Evolutionary conservation across 75 land plant species (phyloP), one percentile per base, ranked within the genome.

Genomic region (Selaginella moellendorffii): DNA sequence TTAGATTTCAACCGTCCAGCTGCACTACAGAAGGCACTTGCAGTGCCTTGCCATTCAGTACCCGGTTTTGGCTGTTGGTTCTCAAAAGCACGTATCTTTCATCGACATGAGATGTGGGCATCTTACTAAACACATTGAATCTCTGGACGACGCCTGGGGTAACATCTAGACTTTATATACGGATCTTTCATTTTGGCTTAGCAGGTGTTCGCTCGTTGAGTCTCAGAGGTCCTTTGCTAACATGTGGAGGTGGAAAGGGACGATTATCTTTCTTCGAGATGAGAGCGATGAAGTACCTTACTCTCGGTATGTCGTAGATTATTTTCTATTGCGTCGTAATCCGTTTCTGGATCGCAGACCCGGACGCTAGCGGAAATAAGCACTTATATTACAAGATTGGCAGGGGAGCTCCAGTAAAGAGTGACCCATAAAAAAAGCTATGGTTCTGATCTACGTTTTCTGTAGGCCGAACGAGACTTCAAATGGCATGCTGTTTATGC

Each of bases 401-500:
- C 46, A 36, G 14, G 14, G 46, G 46, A 5, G 46, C 14, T 36
- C 46, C 5, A 14, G 46, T 36, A 36, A 36, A 36, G 5, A 14
- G 5, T 36, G n/a, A n/a, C n/a, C n/a, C n/a, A n/a, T n/a, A n/a
- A n/a, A n/a, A n/a, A n/a, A n/a, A n/a, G n/a, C n/a, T n/a, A n/a
- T n/a, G n/a, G n/a, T n/a, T n/a, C n/a, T n/a, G n/a, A n/a, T n/a
- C n/a, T n/a, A n/a, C n/a, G n/a, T n/a, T n/a, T 36, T 36, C 14
- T 36, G 14, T 36, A 36, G 46, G n/a, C 46, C 46, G 46, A 36
- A 14, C 46, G 14, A 36, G 10, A 36, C 10, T 36, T 5, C 14
- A 36, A 36, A 5, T 36, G 46, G 46, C 59, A 56, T 21, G 59
- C 59, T 25, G 59, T 56, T 19, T 56, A 56, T 25, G 24, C 25